phyloP scores from a whole-genome alignment of 176 grass and related monocot genomes.

The Oryza glumipatula region DNA sequence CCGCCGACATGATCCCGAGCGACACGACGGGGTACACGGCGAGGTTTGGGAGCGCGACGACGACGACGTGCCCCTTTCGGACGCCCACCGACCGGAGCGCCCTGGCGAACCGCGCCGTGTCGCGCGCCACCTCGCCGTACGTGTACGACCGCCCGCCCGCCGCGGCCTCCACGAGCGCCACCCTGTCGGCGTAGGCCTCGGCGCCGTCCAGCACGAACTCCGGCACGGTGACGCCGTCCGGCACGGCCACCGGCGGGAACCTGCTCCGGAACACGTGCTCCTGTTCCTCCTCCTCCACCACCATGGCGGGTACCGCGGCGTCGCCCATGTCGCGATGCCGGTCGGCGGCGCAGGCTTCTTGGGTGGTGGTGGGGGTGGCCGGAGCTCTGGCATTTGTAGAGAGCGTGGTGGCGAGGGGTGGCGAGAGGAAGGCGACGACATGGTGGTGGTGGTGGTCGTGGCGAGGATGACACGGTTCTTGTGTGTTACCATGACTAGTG shows the following conservation, averaged over 20 bases:
- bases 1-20: slow-evolving; percentile 72
- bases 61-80: slow-evolving; percentile 71
- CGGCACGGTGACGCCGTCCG: slow-evolving; percentile 68
- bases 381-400: slow-evolving; percentile 48
- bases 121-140: slow-evolving; percentile 56
- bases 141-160: slow-evolving; percentile 66
- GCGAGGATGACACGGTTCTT: slow-evolving; percentile 39
- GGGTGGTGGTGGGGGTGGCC: slow-evolving; percentile 1
- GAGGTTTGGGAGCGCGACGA: slow-evolving; percentile 81
- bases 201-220: slow-evolving; percentile 74
- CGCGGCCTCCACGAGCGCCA: slow-evolving; percentile 65
- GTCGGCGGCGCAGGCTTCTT: not conserved
- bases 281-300: slow-evolving; percentile 46
- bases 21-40: slow-evolving; percentile 72
- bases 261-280: slow-evolving; percentile 79
- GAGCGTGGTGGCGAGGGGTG: not conserved
- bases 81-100: slow-evolving; percentile 71
- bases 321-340: slow-evolving; percentile 44
- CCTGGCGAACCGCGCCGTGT: slow-evolving; percentile 63
- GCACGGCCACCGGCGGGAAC: slow-evolving; percentile 57
- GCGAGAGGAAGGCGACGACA: slow-evolving; percentile 7
- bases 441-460: not conserved
- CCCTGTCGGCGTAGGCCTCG: slow-evolving; percentile 59
- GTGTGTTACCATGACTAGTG: slow-evolving; percentile 39
- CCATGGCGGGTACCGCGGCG: not conserved